Evolutionary conservation across 140 eudicot genomes (phyloP).

Genomic region (Ambrosia hybrid): DNA sequence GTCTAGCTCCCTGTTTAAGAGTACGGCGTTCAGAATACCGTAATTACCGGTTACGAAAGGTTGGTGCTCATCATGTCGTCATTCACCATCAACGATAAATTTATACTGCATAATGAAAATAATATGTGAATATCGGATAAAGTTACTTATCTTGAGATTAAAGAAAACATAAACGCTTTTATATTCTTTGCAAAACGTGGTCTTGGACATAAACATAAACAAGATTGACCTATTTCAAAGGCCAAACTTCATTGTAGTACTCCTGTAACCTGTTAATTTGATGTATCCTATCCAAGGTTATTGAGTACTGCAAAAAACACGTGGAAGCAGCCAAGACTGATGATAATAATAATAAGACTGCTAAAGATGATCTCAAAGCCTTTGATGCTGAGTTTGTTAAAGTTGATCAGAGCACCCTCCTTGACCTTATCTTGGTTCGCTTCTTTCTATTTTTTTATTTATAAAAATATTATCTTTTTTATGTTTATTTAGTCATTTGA

Average conservation of each 20-base stretch:
- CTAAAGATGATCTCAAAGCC: no score
- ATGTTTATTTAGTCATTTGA: no score
- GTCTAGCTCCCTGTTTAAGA: constrained; percentile 61
- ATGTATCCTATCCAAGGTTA: no score
- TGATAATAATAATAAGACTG: no score
- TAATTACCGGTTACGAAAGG: constrained; percentile 67
- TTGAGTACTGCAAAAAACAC: no score
- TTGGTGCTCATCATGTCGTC: constrained; percentile 89
- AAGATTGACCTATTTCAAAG: background rate
- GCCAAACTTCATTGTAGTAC: constrained; percentile 3
- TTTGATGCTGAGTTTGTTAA: no score
- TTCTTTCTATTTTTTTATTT: no score
- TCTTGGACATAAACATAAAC: constrained; percentile 1
- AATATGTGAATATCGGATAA: constrained; percentile 4
- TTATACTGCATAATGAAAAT: constrained; percentile 67
- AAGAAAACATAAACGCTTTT: background rate
- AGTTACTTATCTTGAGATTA: background rate
- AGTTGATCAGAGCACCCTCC: no score
- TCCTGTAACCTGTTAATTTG: background rate
- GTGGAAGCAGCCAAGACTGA: no score
- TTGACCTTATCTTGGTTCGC: no score
- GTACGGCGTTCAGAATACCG: constrained; percentile 75
- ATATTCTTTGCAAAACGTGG: constrained; percentile 2
- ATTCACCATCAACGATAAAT: constrained; percentile 32
- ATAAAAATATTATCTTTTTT: no score